These are phyloP conservation scores for Pichia sp. DNA, from an alignment of 1,139 yeast species.

Conservation along the genomic window DNA sequence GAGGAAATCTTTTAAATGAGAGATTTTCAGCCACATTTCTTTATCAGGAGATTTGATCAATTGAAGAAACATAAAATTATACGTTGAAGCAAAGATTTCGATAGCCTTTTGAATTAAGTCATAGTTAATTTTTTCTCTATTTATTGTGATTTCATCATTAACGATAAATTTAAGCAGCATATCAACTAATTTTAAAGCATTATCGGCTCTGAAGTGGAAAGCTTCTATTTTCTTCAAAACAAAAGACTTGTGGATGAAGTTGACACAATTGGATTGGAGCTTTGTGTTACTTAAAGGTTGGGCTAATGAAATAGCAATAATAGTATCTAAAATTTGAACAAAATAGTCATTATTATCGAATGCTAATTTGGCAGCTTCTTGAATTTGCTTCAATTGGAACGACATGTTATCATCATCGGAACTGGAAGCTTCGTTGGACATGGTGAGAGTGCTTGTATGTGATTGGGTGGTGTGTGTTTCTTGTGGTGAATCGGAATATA, in stretches of 20 bases:
- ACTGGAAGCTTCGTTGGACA: background rate
- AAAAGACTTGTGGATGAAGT: conserved; percentile 27
- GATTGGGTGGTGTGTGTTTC: background rate
- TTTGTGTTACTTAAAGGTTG: conserved; percentile 21
- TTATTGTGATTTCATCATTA: conserved; percentile 8
- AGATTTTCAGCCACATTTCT: conserved; percentile 34
- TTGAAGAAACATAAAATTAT: conserved; percentile 25
- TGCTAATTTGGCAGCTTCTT: conserved; percentile 29
- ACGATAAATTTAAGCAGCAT: conserved; percentile 24
- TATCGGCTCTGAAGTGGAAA: conserved; percentile 20
- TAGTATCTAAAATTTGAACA: conserved; percentile 28
- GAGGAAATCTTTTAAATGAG: conserved; percentile 42
- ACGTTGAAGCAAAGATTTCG: conserved; percentile 26
- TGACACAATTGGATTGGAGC: conserved; percentile 26
- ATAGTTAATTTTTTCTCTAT: conserved; percentile 21
- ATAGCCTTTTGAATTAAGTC: conserved; percentile 25
- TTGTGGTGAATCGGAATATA: background rate
- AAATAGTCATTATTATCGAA: conserved; percentile 28
- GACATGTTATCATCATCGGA: background rate
- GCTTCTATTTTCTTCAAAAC: conserved; percentile 22
- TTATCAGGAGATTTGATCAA: conserved; percentile 24
- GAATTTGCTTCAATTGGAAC: conserved; percentile 22
- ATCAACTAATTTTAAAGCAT: conserved; percentile 22
- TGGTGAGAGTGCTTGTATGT: background rate
- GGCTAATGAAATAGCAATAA: conserved; percentile 26